Evolutionary conservation across 1,284 basidiomycete genomes (phyloP).

Genomic region (Fomitopsis palustris): DNA sequence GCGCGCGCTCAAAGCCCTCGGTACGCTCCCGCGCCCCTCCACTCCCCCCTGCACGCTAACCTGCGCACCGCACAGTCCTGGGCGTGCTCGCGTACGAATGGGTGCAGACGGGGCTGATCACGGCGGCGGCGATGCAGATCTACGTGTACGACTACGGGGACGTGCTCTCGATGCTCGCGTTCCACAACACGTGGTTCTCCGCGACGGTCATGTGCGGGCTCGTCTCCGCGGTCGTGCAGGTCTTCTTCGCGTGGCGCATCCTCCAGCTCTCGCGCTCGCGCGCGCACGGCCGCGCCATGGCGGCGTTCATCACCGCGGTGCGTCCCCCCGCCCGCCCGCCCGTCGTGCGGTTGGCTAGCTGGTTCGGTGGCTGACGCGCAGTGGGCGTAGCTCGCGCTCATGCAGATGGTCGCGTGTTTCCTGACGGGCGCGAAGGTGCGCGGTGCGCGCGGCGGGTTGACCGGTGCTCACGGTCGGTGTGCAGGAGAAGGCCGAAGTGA

Average conservation of each 20-base stretch:
- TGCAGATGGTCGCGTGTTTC: background rate
- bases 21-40: background rate
- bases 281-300: conserved; percentile 2
- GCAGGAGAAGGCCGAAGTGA: background rate
- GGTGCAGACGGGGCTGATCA: conserved; percentile 14
- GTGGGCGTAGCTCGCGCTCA: background rate
- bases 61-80: conserved; percentile 10
- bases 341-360: background rate
- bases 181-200: conserved; percentile 19
- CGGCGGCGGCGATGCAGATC: conserved; percentile 10
- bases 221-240: conserved; percentile 15
- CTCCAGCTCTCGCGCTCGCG: conserved; percentile 12
- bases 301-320: conserved; percentile 8
- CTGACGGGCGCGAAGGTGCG: background rate
- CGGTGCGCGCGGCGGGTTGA: background rate
- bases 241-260: conserved; percentile 18
- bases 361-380: background rate
- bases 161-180: conserved; percentile 3
- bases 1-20: conserved; percentile 1
- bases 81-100: conserved; percentile 10
- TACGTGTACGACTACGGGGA: conserved; percentile 16
- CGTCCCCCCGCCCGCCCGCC: background rate
- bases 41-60: background rate
- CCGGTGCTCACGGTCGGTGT: background rate
- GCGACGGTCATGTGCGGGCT: conserved; percentile 17